These are phyloP conservation scores for Yarrowia sp. DNA, from an alignment of 805 yeast species.

Conservation along the genomic window DNA sequence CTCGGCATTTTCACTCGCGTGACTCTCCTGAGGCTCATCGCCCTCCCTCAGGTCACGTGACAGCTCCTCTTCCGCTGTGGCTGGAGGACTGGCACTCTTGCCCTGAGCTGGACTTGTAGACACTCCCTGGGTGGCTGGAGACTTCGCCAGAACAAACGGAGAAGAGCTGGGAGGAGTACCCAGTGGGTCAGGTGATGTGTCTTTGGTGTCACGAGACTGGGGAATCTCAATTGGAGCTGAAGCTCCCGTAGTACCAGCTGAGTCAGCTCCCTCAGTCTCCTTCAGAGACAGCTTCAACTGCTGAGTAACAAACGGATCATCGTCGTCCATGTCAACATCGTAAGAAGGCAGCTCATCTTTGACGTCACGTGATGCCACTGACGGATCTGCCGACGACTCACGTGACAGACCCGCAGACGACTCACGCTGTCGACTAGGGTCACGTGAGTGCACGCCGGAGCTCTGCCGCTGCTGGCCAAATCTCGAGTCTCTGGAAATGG, in stretches of 20 bases:
- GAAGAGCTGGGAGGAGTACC: not conserved
- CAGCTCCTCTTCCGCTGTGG: constrained; percentile 7
- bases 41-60: not conserved
- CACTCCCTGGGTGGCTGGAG: constrained; percentile 15
- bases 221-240: not conserved
- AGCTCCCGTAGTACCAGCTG: not conserved
- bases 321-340: constrained; percentile 13
- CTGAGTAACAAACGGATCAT: constrained; percentile 22
- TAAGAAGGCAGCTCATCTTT: not conserved
- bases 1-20: not conserved
- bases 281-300: not conserved
- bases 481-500: not conserved
- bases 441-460: not conserved
- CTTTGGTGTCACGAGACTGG: not conserved
- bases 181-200: not conserved
- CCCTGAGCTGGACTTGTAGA: constrained; percentile 1
- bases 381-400: too few relatives aligned
- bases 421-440: not conserved
- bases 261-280: not conserved
- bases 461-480: too few relatives aligned
- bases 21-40: not conserved
- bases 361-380: too few relatives aligned
- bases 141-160: constrained; percentile 4
- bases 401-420: too few relatives aligned
- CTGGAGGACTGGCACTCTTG: constrained; percentile 5